Percentiles rank a stretch among this genome's conserved stretches.
Evolutionary conservation across 805 yeast species (phyloP).

Genomic region (Henningerozyma blattae): DNA sequence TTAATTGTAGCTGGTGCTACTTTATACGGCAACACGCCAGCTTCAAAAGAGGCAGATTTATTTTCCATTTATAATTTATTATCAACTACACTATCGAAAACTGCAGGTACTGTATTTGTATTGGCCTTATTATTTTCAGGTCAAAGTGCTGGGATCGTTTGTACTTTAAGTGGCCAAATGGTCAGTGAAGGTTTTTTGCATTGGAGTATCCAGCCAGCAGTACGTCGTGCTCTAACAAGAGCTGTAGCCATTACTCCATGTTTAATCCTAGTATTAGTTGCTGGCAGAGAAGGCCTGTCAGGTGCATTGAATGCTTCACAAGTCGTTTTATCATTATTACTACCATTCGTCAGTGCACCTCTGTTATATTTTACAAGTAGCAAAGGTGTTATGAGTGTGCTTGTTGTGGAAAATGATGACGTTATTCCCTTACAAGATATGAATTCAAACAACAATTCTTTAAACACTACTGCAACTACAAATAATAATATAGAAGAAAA

Average conservation of each 20-base stretch:
- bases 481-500: too few relatives aligned
- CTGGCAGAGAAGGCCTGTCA: conserved; percentile 75
- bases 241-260: conserved; percentile 82
- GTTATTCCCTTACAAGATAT: conserved; percentile 4
- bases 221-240: conserved; percentile 71
- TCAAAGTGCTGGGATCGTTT: conserved; percentile 90
- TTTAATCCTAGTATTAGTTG: conserved; percentile 53
- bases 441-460: too few relatives aligned
- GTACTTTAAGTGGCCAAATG: conserved; percentile 90
- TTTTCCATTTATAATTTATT: conserved; percentile 68
- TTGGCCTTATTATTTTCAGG: conserved; percentile 79
- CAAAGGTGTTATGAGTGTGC: conserved; percentile 53
- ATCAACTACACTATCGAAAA: conserved; percentile 47
- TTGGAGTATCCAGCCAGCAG: conserved; percentile 72
- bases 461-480: too few relatives aligned
- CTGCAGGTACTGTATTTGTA: conserved; percentile 77
- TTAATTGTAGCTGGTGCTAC: conserved; percentile 91
- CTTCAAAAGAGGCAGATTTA: conserved; percentile 64
- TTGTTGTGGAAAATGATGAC: conserved; percentile 2
- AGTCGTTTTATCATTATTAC: conserved; percentile 64
- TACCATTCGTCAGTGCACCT: conserved; percentile 87
- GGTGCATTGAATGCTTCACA: conserved; percentile 74
- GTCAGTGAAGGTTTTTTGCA: conserved; percentile 82
- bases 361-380: conserved; percentile 68
- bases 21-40: conserved; percentile 40